phyloP scores from a whole-genome alignment of 441 rosid genomes.

The Francoa sonchifolia region DNA sequence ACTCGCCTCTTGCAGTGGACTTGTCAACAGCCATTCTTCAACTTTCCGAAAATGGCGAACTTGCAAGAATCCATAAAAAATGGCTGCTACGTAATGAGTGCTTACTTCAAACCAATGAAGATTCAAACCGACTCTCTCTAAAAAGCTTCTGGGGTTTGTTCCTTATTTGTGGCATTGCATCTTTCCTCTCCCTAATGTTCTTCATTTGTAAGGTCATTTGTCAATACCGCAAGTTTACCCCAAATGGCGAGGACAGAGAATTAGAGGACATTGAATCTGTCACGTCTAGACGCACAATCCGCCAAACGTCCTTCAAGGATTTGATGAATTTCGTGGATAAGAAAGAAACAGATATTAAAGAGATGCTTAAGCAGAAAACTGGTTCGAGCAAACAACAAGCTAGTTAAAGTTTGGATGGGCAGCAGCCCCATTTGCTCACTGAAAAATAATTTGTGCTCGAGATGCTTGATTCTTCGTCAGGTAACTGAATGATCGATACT shows the following conservation, averaged over 20 bases:
- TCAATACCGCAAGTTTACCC: slow-evolving; percentile 49
- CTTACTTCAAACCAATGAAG: slow-evolving; percentile 25
- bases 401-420: slow-evolving; percentile 26
- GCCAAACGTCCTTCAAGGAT: slow-evolving; percentile 40
- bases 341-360: slow-evolving; percentile 61
- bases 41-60: slow-evolving; percentile 81
- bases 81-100: slow-evolving; percentile 54
- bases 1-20: slow-evolving; percentile 86
- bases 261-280: slow-evolving; percentile 43
- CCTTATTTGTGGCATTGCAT: slow-evolving; percentile 59
- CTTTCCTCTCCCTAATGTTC: slow-evolving; percentile 36
- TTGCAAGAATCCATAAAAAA: slow-evolving; percentile 59
- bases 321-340: slow-evolving; percentile 55
- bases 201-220: slow-evolving; percentile 42
- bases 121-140: slow-evolving; percentile 41
- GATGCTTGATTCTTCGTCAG: no score
- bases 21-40: slow-evolving; percentile 79
- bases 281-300: slow-evolving; percentile 24
- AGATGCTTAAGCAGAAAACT: slow-evolving; percentile 36
- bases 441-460: neutral
- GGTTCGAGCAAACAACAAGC: slow-evolving; percentile 29
- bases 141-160: slow-evolving; percentile 86
- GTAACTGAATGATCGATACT: no score
- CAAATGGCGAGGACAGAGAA: slow-evolving; percentile 24
- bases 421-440: slow-evolving; percentile 16